Base-by-base conservation (phyloP, 2,329 filamentous ascomycete species). In the Ceratocystis cubensis region DNA sequence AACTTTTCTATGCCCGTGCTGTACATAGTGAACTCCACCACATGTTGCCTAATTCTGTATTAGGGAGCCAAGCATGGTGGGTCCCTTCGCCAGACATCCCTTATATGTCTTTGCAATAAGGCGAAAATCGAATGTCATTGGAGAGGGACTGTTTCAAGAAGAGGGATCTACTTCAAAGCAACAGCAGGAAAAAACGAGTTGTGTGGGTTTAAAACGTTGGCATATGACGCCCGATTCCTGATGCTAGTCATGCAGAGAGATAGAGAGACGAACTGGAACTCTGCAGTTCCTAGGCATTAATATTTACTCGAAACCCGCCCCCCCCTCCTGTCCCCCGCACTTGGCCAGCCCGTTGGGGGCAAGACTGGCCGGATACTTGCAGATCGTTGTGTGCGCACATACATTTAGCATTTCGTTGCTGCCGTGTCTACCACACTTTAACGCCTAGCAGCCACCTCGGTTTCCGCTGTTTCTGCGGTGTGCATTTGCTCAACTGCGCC, bases 161-260 rank as follows among this genome's bases (percentile, higher is more conserved):
- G 37, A 63, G 61, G 61, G 44, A 45, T 63, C 37, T 44, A 63
- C 13, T 63, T 28, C 22, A 63, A 25, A 28, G 37, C 44, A 25
- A 20, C 37, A 25, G 13, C 17, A 41, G 33, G 25, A 37, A 33
- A 28, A 7, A 59, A 37, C 28, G n/a, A n/a, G 17, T 5, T 15
- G 17, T n/a, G 56, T 30, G 20, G n/a, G 28, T 37, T 4, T 37
- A 17, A 59, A 59, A 59, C 56, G 28, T 10, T 20, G 28, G 28
- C 6, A 37, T 17, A 59, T 15, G 6, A n/a, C 4, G 25, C 30
- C 10, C 4, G 25, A n/a, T 28, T 33, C 25, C 56, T 59, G 28
- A 30, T 15, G n/a, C 17, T 28, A 20, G 25, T 20, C 28, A 17
- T 22, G 28, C 53, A 59, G 17, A 17, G 33, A n/a, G 15, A 59